These are phyloP conservation scores for Colletotrichum spaethianum DNA, from an alignment of 2,329 filamentous ascomycete genomes.

Conservation along the genomic window DNA sequence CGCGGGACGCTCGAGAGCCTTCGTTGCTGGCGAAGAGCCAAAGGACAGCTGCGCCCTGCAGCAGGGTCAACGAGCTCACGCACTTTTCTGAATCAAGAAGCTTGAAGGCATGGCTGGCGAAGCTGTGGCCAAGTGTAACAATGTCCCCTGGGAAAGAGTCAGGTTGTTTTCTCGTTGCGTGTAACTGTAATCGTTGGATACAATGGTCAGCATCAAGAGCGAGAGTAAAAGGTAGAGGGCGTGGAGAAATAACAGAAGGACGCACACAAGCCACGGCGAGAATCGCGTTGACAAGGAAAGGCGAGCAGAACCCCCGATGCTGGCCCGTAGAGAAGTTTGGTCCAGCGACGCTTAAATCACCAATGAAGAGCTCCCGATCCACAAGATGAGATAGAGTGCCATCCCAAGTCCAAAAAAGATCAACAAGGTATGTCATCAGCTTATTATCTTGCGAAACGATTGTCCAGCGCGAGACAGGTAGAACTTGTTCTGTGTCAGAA, in stretches of 20 bases:
- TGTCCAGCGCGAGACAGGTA: constrained; percentile 45
- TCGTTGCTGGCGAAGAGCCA: constrained; percentile 25
- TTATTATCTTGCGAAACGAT: constrained; percentile 37
- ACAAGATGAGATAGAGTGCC: constrained; percentile 39
- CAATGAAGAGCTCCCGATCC: constrained; percentile 39
- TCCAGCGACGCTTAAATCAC: constrained; percentile 29
- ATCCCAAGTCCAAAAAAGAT: constrained; percentile 47
- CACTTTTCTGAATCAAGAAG: constrained; percentile 17
- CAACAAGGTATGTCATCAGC: constrained; percentile 40
- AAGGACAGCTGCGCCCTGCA: constrained; percentile 43
- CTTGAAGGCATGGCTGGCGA: constrained; percentile 19
- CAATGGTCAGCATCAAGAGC: background rate
- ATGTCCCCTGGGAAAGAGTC: background rate
- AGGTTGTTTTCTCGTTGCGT: background rate
- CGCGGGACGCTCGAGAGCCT: background rate
- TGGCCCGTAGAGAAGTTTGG: background rate
- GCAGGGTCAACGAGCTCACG: constrained; percentile 30
- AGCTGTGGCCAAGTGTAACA: background rate
- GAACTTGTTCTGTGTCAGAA: constrained; percentile 1
- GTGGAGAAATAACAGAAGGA: background rate
- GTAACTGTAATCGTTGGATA: constrained; percentile 1
- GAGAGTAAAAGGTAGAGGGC: background rate
- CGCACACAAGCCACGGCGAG: constrained; percentile 44
- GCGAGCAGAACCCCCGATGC: constrained; percentile 42
- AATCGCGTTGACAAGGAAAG: constrained; percentile 45